A percentile compares a stretch with the other conserved stretches of the same genome.
Conservation (phyloP, 768 basidiomycete species). For the Filobasidium floriforme region DNA sequence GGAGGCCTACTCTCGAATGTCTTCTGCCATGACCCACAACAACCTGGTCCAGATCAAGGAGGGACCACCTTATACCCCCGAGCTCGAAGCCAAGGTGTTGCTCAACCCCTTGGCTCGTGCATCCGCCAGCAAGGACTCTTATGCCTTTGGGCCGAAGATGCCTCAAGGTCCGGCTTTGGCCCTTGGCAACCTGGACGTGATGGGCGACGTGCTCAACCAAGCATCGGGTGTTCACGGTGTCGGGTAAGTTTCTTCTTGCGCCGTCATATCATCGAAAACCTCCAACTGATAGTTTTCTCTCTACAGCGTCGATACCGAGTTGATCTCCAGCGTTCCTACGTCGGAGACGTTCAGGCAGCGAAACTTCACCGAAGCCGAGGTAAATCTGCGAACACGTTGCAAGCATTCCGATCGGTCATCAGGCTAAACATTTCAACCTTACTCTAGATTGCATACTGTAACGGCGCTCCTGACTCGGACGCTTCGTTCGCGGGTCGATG, state of each 20-base stretch:
- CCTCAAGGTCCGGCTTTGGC: constrained; percentile 52
- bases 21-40: constrained; percentile 90
- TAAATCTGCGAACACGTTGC: constrained; percentile 11
- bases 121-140: constrained; percentile 74
- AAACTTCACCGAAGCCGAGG: constrained; percentile 85
- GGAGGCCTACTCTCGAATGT: constrained; percentile 52
- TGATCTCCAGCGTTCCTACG: constrained; percentile 86
- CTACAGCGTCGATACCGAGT: constrained; percentile 53
- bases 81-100: constrained; percentile 77
- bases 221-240: constrained; percentile 60
- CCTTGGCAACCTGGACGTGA: constrained; percentile 59
- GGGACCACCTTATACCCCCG: constrained; percentile 73
- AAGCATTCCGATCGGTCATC: no score
- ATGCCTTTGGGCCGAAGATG: constrained; percentile 65
- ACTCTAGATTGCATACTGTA: constrained; percentile 63
- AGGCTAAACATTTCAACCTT: not conserved
- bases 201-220: constrained; percentile 54
- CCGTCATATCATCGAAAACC: constrained; percentile 35
- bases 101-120: constrained; percentile 89
- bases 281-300: constrained; percentile 1
- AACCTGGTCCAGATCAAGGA: constrained; percentile 92
- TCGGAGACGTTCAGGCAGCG: constrained; percentile 79
- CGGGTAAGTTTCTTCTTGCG: constrained; percentile 54
- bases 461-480: constrained; percentile 68
- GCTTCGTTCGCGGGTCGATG: constrained; percentile 95